phyloP scores from a whole-genome alignment of 2,329 filamentous ascomycete genomes.

The Xylariaceae sp. region DNA sequence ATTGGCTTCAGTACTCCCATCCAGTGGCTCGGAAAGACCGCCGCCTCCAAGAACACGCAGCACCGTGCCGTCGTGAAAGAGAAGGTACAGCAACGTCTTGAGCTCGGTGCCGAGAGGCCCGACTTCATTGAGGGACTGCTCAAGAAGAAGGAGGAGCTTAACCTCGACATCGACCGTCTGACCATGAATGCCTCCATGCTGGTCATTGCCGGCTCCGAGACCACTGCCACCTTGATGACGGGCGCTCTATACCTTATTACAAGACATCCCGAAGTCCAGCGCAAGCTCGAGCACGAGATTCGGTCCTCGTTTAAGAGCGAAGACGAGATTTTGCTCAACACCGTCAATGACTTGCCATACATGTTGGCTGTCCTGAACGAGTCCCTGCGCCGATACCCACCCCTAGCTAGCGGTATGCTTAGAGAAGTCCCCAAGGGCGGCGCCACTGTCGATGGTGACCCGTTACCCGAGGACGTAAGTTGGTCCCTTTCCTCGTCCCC shows the following conservation, averaged over 20 bases:
- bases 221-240: constrained; percentile 55
- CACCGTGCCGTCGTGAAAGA: constrained; percentile 31
- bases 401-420: constrained; percentile 37
- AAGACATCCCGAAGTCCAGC: constrained; percentile 43
- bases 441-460: constrained; percentile 34
- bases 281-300: constrained; percentile 49
- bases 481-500: not conserved
- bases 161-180: constrained; percentile 33
- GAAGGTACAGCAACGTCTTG: constrained; percentile 40
- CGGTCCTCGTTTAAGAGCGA: constrained; percentile 46
- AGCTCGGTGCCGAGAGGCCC: constrained; percentile 38
- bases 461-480: constrained; percentile 39
- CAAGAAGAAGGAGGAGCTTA: constrained; percentile 37
- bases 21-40: constrained; percentile 26
- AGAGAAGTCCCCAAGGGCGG: constrained; percentile 38
- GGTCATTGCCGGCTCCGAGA: constrained; percentile 58
- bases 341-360: constrained; percentile 46
- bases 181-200: constrained; percentile 40
- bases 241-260: constrained; percentile 50
- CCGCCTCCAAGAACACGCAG: constrained; percentile 30
- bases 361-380: constrained; percentile 53
- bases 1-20: constrained; percentile 30
- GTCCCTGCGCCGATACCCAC: constrained; percentile 51
- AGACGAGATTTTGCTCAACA: constrained; percentile 49
- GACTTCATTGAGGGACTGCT: constrained; percentile 45